phyloP scores from a whole-genome alignment of 176 grass and related monocot genomes.

The Oryza coarctata region DNA sequence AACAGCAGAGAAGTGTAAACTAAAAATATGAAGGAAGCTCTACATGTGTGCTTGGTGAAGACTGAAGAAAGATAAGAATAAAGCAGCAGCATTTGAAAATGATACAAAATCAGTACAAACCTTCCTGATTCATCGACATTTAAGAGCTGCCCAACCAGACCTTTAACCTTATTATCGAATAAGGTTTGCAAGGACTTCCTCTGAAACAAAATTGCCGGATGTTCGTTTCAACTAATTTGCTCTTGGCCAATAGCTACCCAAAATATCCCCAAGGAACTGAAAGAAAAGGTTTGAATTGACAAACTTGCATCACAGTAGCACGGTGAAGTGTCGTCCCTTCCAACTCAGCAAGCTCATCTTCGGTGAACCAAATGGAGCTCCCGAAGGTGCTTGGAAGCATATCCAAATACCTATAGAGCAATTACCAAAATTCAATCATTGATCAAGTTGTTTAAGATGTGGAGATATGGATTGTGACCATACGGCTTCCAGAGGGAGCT shows the following conservation, averaged over 20 bases:
- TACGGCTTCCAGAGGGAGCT: constrained; percentile 95
- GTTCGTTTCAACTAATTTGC: neutral
- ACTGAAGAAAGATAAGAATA: neutral
- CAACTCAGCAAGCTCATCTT: constrained; percentile 69
- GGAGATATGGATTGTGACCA: neutral
- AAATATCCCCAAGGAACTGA: neutral
- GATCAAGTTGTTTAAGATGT: neutral
- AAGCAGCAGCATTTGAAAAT: neutral
- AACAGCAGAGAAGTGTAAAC: neutral
- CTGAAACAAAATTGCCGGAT: constrained; percentile 41
- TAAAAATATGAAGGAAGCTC: neutral
- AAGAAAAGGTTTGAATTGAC: neutral
- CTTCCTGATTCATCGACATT: constrained; percentile 46
- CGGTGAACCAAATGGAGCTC: constrained; percentile 75
- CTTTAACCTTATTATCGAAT: constrained; percentile 72
- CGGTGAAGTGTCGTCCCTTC: constrained; percentile 78
- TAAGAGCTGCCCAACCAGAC: constrained; percentile 72
- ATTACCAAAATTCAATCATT: neutral
- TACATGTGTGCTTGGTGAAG: neutral
- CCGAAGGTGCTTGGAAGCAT: constrained; percentile 80
- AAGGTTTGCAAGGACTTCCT: constrained; percentile 52
- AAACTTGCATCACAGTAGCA: constrained; percentile 70
- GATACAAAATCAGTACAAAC: constrained; percentile 31
- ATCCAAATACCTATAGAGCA: constrained; percentile 63
- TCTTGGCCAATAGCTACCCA: neutral